phyloP scores from a whole-genome alignment of 75 land plant genomes.

The Isoetes taiwanensis region DNA sequence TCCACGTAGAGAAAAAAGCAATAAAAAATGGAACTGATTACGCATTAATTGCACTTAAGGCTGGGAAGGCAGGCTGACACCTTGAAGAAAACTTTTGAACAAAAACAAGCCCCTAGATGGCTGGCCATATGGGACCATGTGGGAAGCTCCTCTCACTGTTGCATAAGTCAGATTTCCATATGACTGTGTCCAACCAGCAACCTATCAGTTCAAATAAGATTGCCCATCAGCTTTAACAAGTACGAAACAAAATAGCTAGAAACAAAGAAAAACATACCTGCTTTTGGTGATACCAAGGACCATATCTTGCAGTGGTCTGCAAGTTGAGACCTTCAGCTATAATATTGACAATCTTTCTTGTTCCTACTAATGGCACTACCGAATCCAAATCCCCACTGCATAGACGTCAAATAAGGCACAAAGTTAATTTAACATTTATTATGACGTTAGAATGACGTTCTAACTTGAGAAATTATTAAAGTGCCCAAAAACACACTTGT shows the following conservation, averaged over 20 bases:
- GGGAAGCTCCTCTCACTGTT: not conserved
- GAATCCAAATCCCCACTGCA: slow-evolving; percentile 1
- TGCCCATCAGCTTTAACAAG: too few species aligned
- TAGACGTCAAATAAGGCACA: too few species aligned
- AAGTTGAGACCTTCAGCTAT: not conserved
- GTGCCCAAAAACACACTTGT: not conserved
- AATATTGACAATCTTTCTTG: not conserved
- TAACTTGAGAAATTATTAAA: too few species aligned
- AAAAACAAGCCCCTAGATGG: not conserved
- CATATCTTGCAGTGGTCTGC: not conserved
- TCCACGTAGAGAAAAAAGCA: too few species aligned
- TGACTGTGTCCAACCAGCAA: slow-evolving; percentile 2
- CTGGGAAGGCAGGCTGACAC: too few species aligned
- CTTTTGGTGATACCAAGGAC: not conserved
- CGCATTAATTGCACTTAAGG: too few species aligned
- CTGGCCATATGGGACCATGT: slow-evolving; percentile 1
- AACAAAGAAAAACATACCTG: too few species aligned
- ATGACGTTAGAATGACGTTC: not conserved
- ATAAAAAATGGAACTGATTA: too few species aligned
- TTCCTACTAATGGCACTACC: not conserved
- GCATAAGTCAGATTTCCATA: slow-evolving; percentile 2
- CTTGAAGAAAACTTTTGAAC: not conserved
- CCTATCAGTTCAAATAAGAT: too few species aligned
- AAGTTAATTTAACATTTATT: not conserved
- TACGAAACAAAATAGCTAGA: too few species aligned